Percentiles rank a stretch among this genome's conserved stretches.
Conservation (phyloP, 305 asterid species). For the Stenogyne calaminthoides region DNA sequence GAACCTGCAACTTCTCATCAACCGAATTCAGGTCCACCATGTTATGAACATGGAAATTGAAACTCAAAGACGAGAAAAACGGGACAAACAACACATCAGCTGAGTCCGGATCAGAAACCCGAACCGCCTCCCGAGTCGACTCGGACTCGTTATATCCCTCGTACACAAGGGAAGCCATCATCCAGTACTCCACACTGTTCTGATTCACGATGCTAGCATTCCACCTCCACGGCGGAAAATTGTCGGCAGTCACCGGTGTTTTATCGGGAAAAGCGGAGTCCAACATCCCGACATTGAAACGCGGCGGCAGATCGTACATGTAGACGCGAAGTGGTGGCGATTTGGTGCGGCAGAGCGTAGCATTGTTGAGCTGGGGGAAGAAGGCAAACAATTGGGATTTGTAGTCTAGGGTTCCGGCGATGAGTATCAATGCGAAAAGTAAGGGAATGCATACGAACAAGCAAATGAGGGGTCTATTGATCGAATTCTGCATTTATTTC, state of each 20-base stretch:
- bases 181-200: conserved; percentile 65
- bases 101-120: conserved; percentile 32
- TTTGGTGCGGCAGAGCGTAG: conserved; percentile 37
- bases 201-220: conserved; percentile 45
- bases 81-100: conserved; percentile 40
- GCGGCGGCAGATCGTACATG: conserved; percentile 74
- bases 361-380: conserved; percentile 43
- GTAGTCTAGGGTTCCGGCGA: conserved; percentile 48
- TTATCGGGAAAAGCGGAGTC: conserved; percentile 36
- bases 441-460: conserved; percentile 43
- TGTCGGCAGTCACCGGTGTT: conserved; percentile 35
- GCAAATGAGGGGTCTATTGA: conserved; percentile 35
- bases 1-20: conserved; percentile 70
- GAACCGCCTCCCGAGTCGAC: conserved; percentile 32
- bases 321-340: conserved; percentile 54
- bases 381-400: conserved; percentile 38
- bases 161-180: conserved; percentile 54
- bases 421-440: conserved; percentile 35
- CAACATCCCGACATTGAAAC: conserved; percentile 70
- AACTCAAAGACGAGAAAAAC: conserved; percentile 36
- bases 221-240: conserved; percentile 52
- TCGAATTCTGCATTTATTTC: conserved; percentile 38
- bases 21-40: conserved; percentile 54
- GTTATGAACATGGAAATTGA: conserved; percentile 46
- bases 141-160: conserved; percentile 23